Evolutionary conservation across 805 yeast species (phyloP), one percentile per base, ranked within the genome.

Genomic region (Danielia oregonensis): DNA sequence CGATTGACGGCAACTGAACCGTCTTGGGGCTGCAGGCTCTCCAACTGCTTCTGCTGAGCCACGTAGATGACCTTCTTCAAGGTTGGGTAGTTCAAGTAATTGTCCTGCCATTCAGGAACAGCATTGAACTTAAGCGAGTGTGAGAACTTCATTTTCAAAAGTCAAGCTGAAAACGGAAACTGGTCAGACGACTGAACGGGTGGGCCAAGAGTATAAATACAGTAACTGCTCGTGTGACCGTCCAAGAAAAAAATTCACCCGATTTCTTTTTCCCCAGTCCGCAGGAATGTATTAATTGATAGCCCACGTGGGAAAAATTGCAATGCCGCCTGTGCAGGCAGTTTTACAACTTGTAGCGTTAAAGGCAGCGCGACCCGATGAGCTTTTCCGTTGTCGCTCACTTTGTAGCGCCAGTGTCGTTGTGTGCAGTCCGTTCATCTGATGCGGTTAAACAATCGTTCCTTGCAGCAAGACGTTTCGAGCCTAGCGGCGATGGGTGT

Each of bases 31-130:
- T 40, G 49, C 24, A 27, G 40, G 24, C 30, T 41, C 25, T 46
- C 47, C 15, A 59, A 36, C 40, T 63, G 68, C 23, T 55, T 57
- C 36, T 62, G 61, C 37, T 78, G 82, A 24, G 80, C 62, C 41
- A 67, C 60, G 49, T 80, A 79, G 23, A 79, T 72, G 19, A 67
- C 49, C 48, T 78, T 76, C 49, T 80, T 80, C 44, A 80, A 56
- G 8, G 68, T 67, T 6, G 71, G 62, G 42, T 72, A 71, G 37
- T 67, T 61, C 40, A 72, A 47, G 40, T 72, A 72, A 29, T 56
- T 45, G 34, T 70, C 76, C 42, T 60, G 62, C 76, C 76, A 72
- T 48, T 72, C 78, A 4, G 78, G 78, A 23, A 72, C 78, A n/a
- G 72, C 69, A 43, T 71, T 71, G 43, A 71, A 68, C 49, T 70